These are phyloP conservation scores for Phytophthora fragariaefolia DNA, from an alignment of 352 stramenopile species.

Conservation along the genomic window DNA sequence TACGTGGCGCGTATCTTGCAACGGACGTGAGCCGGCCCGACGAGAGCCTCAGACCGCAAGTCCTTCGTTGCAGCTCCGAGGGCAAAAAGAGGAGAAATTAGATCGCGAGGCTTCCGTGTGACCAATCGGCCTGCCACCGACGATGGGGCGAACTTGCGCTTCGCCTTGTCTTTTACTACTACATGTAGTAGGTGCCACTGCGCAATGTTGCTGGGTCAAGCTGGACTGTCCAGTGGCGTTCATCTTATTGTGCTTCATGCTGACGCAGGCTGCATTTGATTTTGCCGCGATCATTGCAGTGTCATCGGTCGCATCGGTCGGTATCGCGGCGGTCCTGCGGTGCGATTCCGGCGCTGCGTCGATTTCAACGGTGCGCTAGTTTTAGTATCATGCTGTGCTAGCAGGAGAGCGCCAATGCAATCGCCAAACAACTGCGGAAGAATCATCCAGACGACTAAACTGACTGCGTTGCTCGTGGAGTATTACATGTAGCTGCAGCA, in stretches of 20 bases:
- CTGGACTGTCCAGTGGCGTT: background rate
- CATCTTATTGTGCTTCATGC: constrained; percentile 19
- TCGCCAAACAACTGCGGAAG: too few relatives aligned
- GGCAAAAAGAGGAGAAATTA: too few relatives aligned
- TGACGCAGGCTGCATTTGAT: constrained; percentile 6
- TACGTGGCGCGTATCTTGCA: constrained; percentile 31
- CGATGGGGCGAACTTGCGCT: background rate
- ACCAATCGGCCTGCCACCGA: too few relatives aligned
- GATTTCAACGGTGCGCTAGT: too few relatives aligned
- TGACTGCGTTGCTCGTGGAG: too few relatives aligned
- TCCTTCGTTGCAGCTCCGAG: constrained; percentile 25
- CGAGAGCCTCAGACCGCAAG: constrained; percentile 3
- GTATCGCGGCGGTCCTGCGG: too few relatives aligned
- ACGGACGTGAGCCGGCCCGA: constrained; percentile 27
- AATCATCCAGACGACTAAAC: too few relatives aligned
- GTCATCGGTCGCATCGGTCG: constrained; percentile 4
- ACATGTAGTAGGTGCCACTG: background rate
- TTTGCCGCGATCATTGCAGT: constrained; percentile 9
- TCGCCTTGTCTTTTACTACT: background rate
- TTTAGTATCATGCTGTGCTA: too few relatives aligned
- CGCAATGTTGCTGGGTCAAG: constrained; percentile 2
- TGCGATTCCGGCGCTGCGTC: too few relatives aligned
- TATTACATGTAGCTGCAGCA: too few relatives aligned
- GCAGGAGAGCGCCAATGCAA: too few relatives aligned
- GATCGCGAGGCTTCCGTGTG: too few relatives aligned